These are phyloP conservation scores for Populus hybrid DNA, from an alignment of 441 rosid genomes.

Conservation along the genomic window DNA sequence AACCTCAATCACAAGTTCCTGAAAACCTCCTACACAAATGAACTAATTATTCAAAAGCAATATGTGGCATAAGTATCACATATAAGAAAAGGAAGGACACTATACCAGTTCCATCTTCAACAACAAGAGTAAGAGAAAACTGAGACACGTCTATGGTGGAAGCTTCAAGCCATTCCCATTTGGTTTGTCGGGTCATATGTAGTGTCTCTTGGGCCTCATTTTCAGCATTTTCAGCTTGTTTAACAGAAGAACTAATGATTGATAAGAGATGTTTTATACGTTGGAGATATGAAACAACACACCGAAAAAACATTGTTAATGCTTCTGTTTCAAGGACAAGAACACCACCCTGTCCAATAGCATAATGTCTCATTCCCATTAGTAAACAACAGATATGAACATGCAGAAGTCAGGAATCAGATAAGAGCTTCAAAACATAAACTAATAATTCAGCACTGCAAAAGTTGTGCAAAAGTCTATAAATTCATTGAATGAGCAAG, in stretches of 20 bases:
- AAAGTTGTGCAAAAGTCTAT: neutral
- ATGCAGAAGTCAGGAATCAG: constrained; percentile 9
- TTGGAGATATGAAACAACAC: constrained; percentile 43
- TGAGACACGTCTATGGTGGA: constrained; percentile 46
- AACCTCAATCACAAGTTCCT: constrained; percentile 61
- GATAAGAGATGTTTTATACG: constrained; percentile 34
- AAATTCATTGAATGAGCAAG: constrained; percentile 10
- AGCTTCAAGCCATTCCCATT: constrained; percentile 42
- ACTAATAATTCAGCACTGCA: constrained; percentile 1
- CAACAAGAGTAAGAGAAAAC: constrained; percentile 55
- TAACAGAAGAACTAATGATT: constrained; percentile 29
- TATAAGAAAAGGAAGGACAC: constrained; percentile 23
- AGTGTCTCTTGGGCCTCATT: constrained; percentile 27
- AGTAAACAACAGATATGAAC: constrained; percentile 2
- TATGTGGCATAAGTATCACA: constrained; percentile 19
- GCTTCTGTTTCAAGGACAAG: constrained; percentile 64
- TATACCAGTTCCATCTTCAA: constrained; percentile 62
- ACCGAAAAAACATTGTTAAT: constrained; percentile 41
- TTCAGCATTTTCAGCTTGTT: constrained; percentile 37
- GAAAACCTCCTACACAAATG: constrained; percentile 49
- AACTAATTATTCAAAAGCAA: constrained; percentile 18
- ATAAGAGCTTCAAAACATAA: constrained; percentile 1
- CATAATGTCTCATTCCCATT: constrained; percentile 30
- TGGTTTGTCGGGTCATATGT: constrained; percentile 29
- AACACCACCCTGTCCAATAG: constrained; percentile 72